Evolutionary conservation across 768 basidiomycete genomes (phyloP).

Genomic region (Boletus eberwhitei): DNA sequence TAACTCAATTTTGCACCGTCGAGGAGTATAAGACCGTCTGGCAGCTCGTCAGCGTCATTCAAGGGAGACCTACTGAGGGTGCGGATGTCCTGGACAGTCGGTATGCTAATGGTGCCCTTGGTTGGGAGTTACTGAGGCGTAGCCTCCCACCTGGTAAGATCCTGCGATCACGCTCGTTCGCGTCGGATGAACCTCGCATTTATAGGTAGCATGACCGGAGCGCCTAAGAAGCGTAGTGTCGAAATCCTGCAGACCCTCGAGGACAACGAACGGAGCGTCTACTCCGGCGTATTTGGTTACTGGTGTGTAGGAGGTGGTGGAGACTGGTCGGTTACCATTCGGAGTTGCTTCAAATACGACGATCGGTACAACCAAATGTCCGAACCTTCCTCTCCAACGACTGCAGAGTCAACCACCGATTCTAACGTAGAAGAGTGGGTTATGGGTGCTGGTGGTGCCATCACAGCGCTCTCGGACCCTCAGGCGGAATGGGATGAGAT

Average conservation of each 20-base stretch:
- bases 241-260: constrained; percentile 85
- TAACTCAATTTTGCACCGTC: constrained; percentile 80
- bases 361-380: constrained; percentile 23
- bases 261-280: constrained; percentile 66
- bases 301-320: constrained; percentile 85
- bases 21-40: constrained; percentile 95
- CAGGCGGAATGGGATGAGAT: constrained; percentile 95
- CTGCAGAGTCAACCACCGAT: constrained; percentile 10
- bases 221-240: constrained; percentile 91
- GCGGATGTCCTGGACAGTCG: constrained; percentile 36
- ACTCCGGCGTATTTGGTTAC: constrained; percentile 93
- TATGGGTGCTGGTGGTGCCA: constrained; percentile 93
- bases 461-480: constrained; percentile 86
- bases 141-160: constrained; percentile 82
- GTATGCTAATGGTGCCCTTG: constrained; percentile 43
- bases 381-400: constrained; percentile 8
- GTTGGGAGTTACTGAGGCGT: constrained; percentile 73
- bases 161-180: not conserved
- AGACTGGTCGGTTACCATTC: constrained; percentile 93
- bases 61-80: constrained; percentile 52
- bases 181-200: not conserved
- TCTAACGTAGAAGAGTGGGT: constrained; percentile 55
- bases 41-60: constrained; percentile 93
- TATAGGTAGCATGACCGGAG: constrained; percentile 94
- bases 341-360: constrained; percentile 82